These are phyloP conservation scores for Apiotrichum siamense DNA, from an alignment of 1,284 basidiomycete species.

Conservation along the genomic window DNA sequence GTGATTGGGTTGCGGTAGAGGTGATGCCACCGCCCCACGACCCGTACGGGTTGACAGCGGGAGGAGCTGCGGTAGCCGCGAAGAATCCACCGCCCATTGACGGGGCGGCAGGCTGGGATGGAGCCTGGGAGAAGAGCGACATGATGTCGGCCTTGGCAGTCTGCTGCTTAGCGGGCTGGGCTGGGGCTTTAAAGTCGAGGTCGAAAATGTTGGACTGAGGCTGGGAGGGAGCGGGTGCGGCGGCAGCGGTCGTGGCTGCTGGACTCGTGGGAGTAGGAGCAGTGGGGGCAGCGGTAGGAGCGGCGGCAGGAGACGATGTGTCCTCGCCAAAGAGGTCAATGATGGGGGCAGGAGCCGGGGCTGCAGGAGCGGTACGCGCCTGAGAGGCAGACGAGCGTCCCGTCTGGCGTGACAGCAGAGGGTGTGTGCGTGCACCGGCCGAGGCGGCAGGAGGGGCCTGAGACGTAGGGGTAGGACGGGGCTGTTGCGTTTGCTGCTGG, in stretches of 20 bases:
- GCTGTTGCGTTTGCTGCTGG: conserved; percentile 6
- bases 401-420: conserved; percentile 34
- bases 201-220: conserved; percentile 42
- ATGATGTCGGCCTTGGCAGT: conserved; percentile 45
- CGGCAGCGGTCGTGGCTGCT: conserved; percentile 19
- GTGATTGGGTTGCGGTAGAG: conserved; percentile 22
- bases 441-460: conserved; percentile 22
- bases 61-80: conserved; percentile 10
- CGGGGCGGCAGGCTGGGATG: conserved; percentile 13
- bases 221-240: conserved; percentile 17
- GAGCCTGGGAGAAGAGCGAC: conserved; percentile 41
- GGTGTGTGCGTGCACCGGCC: conserved; percentile 26
- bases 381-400: conserved; percentile 12
- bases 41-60: conserved; percentile 23
- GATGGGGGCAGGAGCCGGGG: conserved; percentile 28
- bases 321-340: conserved; percentile 37
- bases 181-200: conserved; percentile 47
- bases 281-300: conserved; percentile 15
- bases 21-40: conserved; percentile 39
- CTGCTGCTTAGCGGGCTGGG: conserved; percentile 17
- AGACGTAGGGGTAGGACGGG: conserved; percentile 25
- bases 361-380: neutral
- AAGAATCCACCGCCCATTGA: conserved; percentile 21
- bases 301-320: conserved; percentile 13
- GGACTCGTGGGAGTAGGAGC: neutral